phyloP scores from a whole-genome alignment of 345 rosid genomes.

The Chamaenerion angustifolium region DNA sequence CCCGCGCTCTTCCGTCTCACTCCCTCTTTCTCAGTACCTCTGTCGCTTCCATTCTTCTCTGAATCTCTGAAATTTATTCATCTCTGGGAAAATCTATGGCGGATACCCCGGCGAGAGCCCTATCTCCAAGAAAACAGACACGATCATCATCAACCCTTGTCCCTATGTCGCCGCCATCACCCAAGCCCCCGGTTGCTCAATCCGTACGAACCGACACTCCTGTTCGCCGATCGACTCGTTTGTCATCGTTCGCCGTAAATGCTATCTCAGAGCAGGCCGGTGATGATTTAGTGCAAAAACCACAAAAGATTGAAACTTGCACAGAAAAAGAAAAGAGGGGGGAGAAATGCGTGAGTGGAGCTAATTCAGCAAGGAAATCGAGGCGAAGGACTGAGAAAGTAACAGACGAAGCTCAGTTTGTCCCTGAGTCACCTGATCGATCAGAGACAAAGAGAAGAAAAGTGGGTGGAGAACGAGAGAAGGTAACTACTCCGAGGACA shows the following conservation, averaged over 20 bases:
- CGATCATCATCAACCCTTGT: too few relatives aligned
- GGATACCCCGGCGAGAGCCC: too few relatives aligned
- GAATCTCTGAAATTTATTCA: too few relatives aligned
- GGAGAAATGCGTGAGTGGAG: not conserved
- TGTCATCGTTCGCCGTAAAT: conserved; percentile 15
- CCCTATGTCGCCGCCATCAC: too few relatives aligned
- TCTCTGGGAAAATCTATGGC: too few relatives aligned
- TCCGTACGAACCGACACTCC: conserved; percentile 27
- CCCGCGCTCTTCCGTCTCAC: too few relatives aligned
- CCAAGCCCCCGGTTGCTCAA: conserved; percentile 18
- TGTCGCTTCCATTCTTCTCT: too few relatives aligned
- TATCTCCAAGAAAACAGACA: too few relatives aligned
- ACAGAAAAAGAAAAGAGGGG: not conserved
- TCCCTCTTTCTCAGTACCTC: too few relatives aligned
- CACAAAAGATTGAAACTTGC: not conserved
- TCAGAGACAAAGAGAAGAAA: conserved; percentile 40
- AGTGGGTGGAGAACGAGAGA: conserved; percentile 11
- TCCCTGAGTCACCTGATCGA: conserved; percentile 42
- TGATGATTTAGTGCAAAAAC: not conserved
- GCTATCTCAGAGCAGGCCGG: conserved; percentile 8
- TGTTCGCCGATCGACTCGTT: conserved; percentile 45
- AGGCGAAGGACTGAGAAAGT: conserved; percentile 6
- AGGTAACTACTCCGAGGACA: conserved; percentile 5
- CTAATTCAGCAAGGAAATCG: conserved; percentile 4
- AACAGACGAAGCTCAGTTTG: conserved; percentile 18